Percentiles rank a stretch among this genome's conserved stretches.
Evolutionary conservation across 1,139 yeast species (phyloP).

Genomic region (Yamadazyma conglobata): DNA sequence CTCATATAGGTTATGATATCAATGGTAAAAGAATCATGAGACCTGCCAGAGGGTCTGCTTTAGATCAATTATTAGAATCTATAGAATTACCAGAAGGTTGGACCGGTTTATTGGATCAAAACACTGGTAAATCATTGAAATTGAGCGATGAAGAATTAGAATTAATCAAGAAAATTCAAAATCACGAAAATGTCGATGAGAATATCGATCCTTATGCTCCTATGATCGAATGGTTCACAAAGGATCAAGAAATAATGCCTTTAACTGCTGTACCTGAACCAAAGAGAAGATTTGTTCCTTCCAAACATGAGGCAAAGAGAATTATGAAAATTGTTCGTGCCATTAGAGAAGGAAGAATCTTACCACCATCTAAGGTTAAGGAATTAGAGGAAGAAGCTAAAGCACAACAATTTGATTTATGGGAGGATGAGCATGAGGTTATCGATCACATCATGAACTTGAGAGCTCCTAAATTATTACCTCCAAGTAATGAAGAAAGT

Average conservation of each 20-base stretch:
- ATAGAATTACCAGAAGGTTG: constrained; percentile 97
- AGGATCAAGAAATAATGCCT: constrained; percentile 85
- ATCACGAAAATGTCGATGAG: constrained; percentile 81
- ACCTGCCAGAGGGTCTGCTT: constrained; percentile 95
- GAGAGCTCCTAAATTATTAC: constrained; percentile 92
- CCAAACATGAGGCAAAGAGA: constrained; percentile 93
- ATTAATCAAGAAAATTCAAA: constrained; percentile 79
- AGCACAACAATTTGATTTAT: constrained; percentile 65
- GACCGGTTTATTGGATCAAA: constrained; percentile 93
- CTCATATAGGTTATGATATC: constrained; percentile 94
- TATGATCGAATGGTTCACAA: constrained; percentile 91
- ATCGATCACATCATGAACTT: constrained; percentile 79
- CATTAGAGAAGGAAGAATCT: constrained; percentile 90
- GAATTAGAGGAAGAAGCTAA: constrained; percentile 51
- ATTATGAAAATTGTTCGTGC: constrained; percentile 96
- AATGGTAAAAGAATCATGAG: constrained; percentile 98
- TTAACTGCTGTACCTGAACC: constrained; percentile 94
- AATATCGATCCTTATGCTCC: constrained; percentile 87
- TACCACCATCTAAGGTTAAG: constrained; percentile 63
- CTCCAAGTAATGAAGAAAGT: constrained; percentile 95
- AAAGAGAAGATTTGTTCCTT: constrained; percentile 92
- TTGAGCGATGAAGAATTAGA: constrained; percentile 88
- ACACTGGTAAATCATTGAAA: constrained; percentile 85
- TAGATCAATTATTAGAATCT: constrained; percentile 81
- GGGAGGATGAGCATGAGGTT: constrained; percentile 65